Percentiles rank a stretch among this genome's conserved stretches.
phyloP scores from a whole-genome alignment of 2,329 filamentous ascomycete species.

The Colletotrichum sp. region DNA sequence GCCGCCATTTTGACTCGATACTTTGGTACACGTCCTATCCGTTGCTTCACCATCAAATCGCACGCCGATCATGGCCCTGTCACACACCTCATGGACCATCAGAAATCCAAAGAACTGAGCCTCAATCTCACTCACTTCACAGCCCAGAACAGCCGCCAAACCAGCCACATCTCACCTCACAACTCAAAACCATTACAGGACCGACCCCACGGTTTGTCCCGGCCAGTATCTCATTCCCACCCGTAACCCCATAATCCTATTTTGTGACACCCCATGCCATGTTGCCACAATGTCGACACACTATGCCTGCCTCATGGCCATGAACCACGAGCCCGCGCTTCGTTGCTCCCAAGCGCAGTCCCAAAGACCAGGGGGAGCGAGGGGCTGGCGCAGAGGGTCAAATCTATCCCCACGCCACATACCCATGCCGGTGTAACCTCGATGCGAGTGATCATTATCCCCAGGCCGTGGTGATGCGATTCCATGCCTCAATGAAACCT shows the following conservation, averaged over 20 bases:
- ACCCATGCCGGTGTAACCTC: not conserved
- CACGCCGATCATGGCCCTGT: not conserved
- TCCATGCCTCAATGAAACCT: not conserved
- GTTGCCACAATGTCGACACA: not conserved
- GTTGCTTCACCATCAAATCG: not conserved
- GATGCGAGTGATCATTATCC: not conserved
- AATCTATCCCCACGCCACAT: not conserved
- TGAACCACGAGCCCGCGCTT: not conserved
- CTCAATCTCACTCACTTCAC: not conserved
- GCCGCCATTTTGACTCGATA: not conserved
- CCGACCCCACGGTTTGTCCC: not conserved
- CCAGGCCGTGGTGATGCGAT: not conserved
- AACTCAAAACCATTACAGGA: not conserved
- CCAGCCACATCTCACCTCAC: slow-evolving; percentile 16
- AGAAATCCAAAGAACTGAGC: slow-evolving; percentile 2
- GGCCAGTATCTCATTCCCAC: not conserved
- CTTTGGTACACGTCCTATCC: not conserved
- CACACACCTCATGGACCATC: not conserved
- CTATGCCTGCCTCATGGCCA: not conserved
- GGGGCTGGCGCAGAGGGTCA: not conserved
- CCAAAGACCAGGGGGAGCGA: not conserved
- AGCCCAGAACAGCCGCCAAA: not conserved
- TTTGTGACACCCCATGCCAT: not conserved
- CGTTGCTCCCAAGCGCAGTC: not conserved
- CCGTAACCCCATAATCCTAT: not conserved